Evolutionary conservation across 805 yeast species (phyloP).

Genomic region (Metschnikowia matae): DNA sequence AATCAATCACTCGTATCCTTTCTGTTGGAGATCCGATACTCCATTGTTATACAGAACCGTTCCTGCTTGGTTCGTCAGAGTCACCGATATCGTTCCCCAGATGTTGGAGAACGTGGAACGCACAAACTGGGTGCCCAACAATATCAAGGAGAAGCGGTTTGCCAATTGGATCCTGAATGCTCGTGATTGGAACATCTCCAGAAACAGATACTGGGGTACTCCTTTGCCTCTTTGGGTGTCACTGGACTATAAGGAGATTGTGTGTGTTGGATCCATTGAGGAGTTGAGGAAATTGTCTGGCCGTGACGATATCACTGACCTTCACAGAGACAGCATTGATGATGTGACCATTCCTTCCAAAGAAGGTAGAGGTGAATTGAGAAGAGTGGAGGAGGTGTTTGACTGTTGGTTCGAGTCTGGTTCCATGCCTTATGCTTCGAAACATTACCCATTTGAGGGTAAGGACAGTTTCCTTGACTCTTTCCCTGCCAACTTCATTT

Average conservation of each 20-base stretch:
- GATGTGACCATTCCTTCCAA: slow-evolving; percentile 89
- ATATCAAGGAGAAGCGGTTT: slow-evolving; percentile 90
- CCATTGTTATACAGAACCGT: slow-evolving; percentile 94
- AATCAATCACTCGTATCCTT: slow-evolving; percentile 94
- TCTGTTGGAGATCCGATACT: slow-evolving; percentile 99
- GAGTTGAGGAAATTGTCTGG: slow-evolving; percentile 88
- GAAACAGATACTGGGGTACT: slow-evolving; percentile 99
- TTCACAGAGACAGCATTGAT: slow-evolving; percentile 93
- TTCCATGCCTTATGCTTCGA: slow-evolving; percentile 96
- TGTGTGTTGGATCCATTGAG: slow-evolving; percentile 86
- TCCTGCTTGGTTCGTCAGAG: slow-evolving; percentile 97
- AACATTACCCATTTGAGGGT: slow-evolving; percentile 94
- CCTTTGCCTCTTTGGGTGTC: slow-evolving; percentile 98
- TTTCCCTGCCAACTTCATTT: slow-evolving; percentile 96
- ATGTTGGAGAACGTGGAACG: slow-evolving; percentile 81
- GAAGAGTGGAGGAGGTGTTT: slow-evolving; percentile 93
- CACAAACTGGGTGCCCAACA: slow-evolving; percentile 92
- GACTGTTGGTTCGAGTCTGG: slow-evolving; percentile 99
- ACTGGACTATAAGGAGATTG: slow-evolving; percentile 88
- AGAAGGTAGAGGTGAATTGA: slow-evolving; percentile 81
- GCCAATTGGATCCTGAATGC: slow-evolving; percentile 98
- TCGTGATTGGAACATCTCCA: slow-evolving; percentile 97
- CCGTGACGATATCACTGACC: slow-evolving; percentile 71
- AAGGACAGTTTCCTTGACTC: slow-evolving; percentile 62
- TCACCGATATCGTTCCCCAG: slow-evolving; percentile 80